phyloP scores from a whole-genome alignment of 179 eudicot species.

The Spergularia azorica region DNA sequence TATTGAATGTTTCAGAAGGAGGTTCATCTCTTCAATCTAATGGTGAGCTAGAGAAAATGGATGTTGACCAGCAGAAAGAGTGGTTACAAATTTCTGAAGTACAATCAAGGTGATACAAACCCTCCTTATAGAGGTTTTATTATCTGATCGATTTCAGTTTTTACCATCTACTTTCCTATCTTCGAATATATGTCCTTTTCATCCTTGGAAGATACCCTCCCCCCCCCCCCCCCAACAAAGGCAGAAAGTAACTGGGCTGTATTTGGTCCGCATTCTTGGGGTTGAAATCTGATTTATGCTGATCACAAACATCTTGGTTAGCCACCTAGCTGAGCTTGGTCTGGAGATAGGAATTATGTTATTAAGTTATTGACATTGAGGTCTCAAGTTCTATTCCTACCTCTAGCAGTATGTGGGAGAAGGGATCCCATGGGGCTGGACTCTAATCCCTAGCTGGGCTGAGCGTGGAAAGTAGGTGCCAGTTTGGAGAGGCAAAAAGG shows the following conservation, averaged over 20 bases:
- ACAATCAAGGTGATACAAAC: slow-evolving; percentile 61
- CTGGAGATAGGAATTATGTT: too few relatives aligned
- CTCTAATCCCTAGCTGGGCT: too few relatives aligned
- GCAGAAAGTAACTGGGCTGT: background rate
- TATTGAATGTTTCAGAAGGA: slow-evolving; percentile 30
- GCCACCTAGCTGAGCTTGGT: too few relatives aligned
- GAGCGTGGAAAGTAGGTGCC: too few relatives aligned
- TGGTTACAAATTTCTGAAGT: slow-evolving; percentile 70
- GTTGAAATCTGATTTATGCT: background rate
- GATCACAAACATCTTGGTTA: background rate
- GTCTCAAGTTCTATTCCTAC: too few relatives aligned
- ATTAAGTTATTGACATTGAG: too few relatives aligned
- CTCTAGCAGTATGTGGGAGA: too few relatives aligned
- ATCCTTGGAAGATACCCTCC: too few relatives aligned
- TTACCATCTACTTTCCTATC: background rate
- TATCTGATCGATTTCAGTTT: background rate
- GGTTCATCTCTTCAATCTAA: slow-evolving; percentile 35
- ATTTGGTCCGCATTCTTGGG: background rate
- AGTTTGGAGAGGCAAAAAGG: too few relatives aligned
- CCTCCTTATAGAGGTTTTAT: slow-evolving; percentile 6
- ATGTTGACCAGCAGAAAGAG: slow-evolving; percentile 56
- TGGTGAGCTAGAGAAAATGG: slow-evolving; percentile 35
- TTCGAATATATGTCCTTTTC: too few relatives aligned
- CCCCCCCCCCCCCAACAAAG: too few relatives aligned
- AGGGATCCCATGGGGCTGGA: too few relatives aligned